Evolutionary conservation across 805 yeast genomes (phyloP), one percentile per base, ranked within the genome.

Genomic region (Grigorovia transvaalensis): DNA sequence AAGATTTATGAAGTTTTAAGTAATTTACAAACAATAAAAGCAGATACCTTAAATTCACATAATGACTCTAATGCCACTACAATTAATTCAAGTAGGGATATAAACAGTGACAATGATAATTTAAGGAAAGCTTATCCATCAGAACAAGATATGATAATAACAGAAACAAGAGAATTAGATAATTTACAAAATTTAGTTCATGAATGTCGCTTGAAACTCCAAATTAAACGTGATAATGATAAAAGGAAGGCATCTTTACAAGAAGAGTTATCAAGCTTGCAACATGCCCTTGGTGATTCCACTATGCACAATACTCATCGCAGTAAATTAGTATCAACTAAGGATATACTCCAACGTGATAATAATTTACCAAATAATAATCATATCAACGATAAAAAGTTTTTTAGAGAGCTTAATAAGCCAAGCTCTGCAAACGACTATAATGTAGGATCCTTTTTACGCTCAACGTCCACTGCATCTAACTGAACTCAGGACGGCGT

Each of bases 161-260:
- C 58, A 49, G 74, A 71, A 48, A 67, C 70, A 19, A 55, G 57
- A 20, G 74, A 71, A 49, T 57, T 71, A 29, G 62, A 62, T 46
- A 59, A 59, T 30, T 54, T 71, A 41, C 68, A 70, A 48, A 60
- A 59, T 9, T 67, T 68, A 49, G 66, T 71, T n/a, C 61, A 59
- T 27, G 56, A 61, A 2, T 57, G 68, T 30, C 65, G 64, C 41
- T 54, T 63, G n/a, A 66, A 63, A 47, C 57, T 71, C 15, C 59
- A 62, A 17, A 57, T 66, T 27, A 66, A 68, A 52, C 66, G 67
- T 43, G 71, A 69, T 44, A 68, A 70, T 53, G 70, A 67, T 50
- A 54, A 63, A 38, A 63, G 70, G 46, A 70, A 69, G 53, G 55
- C 59, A 15, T 65, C 69, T 17, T 56, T 71, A 49, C 63, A 67